Evolutionary conservation across 257 asterid genomes (phyloP).

Genomic region (Solanum chiquidenum): DNA sequence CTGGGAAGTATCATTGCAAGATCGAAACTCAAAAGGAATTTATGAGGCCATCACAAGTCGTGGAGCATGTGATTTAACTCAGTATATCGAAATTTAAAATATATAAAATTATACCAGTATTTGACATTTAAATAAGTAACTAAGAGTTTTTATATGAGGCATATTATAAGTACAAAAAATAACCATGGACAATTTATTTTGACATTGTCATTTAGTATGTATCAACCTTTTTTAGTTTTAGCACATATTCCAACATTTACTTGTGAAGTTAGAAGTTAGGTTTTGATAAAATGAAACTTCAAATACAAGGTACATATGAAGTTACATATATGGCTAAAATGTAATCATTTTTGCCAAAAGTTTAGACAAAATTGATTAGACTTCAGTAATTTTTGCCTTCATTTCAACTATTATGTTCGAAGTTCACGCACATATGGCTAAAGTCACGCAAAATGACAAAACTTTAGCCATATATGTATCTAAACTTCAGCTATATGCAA

Average conservation of each 20-base stretch:
- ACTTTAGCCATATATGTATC: not conserved
- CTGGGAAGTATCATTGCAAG: not conserved
- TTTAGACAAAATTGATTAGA: not conserved
- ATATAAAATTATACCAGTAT: no score
- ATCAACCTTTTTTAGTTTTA: no score
- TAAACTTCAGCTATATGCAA: no score
- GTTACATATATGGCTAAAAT: not conserved
- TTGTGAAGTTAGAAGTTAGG: not conserved
- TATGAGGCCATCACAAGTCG: no score
- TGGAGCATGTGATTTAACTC: no score
- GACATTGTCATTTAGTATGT: no score
- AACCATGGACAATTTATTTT: no score
- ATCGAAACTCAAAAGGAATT: not conserved
- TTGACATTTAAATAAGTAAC: no score
- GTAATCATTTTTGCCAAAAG: no score
- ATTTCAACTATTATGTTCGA: not conserved
- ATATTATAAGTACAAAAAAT: no score
- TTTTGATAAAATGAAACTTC: not conserved
- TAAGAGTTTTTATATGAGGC: no score
- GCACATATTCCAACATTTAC: not conserved
- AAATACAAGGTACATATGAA: not conserved
- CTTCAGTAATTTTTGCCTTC: not conserved
- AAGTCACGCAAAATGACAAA: not conserved
- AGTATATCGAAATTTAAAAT: no score
- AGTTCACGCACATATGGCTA: not conserved